phyloP scores from a whole-genome alignment of 2,329 filamentous ascomycete species.

The Ophiostoma pallidulum region DNA sequence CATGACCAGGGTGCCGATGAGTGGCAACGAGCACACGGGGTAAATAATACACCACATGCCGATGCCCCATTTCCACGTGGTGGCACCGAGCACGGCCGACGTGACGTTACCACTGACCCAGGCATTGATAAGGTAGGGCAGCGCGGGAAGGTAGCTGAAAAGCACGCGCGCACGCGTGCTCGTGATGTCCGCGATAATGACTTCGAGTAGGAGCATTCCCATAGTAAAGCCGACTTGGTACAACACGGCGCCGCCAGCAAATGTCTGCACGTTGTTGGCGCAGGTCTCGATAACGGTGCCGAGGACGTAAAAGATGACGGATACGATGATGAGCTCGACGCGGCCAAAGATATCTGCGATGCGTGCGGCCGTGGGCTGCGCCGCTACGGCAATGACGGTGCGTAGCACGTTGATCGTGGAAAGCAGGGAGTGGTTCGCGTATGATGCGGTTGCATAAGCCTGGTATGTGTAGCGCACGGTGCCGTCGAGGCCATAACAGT shows the following conservation, averaged over 20 bases:
- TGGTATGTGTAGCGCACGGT: slow-evolving; percentile 47
- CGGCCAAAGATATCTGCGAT: slow-evolving; percentile 55
- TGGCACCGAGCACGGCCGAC: slow-evolving; percentile 35
- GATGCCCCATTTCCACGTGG: slow-evolving; percentile 53
- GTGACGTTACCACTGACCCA: slow-evolving; percentile 54
- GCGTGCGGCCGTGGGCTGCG: slow-evolving; percentile 45
- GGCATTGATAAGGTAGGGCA: slow-evolving; percentile 52
- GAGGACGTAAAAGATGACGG: slow-evolving; percentile 36
- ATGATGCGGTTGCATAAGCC: slow-evolving; percentile 43
- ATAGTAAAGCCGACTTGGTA: slow-evolving; percentile 57
- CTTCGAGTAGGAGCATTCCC: slow-evolving; percentile 51
- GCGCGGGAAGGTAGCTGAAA: slow-evolving; percentile 54
- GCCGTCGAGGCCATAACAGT: slow-evolving; percentile 53
- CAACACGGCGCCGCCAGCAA: slow-evolving; percentile 48
- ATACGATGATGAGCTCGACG: slow-evolving; percentile 46
- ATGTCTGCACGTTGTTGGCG: slow-evolving; percentile 35
- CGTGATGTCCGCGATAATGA: slow-evolving; percentile 55
- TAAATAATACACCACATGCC: slow-evolving; percentile 57
- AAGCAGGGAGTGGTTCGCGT: slow-evolving; percentile 43
- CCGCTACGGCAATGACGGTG: slow-evolving; percentile 23
- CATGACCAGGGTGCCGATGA: slow-evolving; percentile 32
- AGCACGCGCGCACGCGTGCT: slow-evolving; percentile 53
- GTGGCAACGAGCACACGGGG: slow-evolving; percentile 44
- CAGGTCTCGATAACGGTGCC: slow-evolving; percentile 45
- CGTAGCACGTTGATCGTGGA: slow-evolving; percentile 40